Evolutionary conservation across 805 yeast genomes (phyloP).

Genomic region (Lipomyces spencermartinsiae): DNA sequence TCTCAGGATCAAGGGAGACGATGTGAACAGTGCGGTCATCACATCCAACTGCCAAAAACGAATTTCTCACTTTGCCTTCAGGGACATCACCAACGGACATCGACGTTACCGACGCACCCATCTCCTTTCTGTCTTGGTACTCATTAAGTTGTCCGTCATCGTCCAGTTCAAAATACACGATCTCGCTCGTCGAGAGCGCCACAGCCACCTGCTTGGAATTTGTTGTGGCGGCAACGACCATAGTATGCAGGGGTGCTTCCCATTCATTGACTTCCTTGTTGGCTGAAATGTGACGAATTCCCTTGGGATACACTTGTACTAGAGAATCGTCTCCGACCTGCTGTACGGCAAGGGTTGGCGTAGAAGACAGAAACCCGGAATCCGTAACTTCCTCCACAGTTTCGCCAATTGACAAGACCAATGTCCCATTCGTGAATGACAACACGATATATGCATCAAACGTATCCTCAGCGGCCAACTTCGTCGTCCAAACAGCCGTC

Average conservation of each 20-base stretch:
- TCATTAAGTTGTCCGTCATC: slow-evolving; percentile 66
- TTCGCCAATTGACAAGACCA: slow-evolving; percentile 79
- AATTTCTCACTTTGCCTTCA: slow-evolving; percentile 55
- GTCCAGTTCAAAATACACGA: slow-evolving; percentile 83
- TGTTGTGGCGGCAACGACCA: slow-evolving; percentile 63
- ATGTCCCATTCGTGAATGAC: slow-evolving; percentile 68
- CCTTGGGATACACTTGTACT: slow-evolving; percentile 75
- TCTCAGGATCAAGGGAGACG: slow-evolving; percentile 63
- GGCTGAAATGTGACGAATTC: slow-evolving; percentile 63
- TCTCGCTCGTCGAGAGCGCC: slow-evolving; percentile 72
- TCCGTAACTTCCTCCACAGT: slow-evolving; percentile 75
- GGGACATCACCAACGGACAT: slow-evolving; percentile 58
- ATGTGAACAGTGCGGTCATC: slow-evolving; percentile 74
- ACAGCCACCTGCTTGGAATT: slow-evolving; percentile 73
- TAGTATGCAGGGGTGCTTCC: slow-evolving; percentile 81
- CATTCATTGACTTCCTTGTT: slow-evolving; percentile 61
- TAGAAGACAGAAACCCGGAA: slow-evolving; percentile 62
- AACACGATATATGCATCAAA: slow-evolving; percentile 70
- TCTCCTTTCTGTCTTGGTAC: slow-evolving; percentile 64
- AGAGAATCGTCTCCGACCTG: slow-evolving; percentile 69
- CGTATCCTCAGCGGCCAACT: slow-evolving; percentile 51
- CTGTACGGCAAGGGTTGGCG: slow-evolving; percentile 69
- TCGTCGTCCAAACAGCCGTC: slow-evolving; percentile 67
- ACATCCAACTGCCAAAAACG: slow-evolving; percentile 72
- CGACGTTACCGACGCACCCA: slow-evolving; percentile 56